Evolutionary conservation across 345 rosid genomes (phyloP), one percentile per base, ranked within the genome.

Genomic region (Capsella bursapastoris): DNA sequence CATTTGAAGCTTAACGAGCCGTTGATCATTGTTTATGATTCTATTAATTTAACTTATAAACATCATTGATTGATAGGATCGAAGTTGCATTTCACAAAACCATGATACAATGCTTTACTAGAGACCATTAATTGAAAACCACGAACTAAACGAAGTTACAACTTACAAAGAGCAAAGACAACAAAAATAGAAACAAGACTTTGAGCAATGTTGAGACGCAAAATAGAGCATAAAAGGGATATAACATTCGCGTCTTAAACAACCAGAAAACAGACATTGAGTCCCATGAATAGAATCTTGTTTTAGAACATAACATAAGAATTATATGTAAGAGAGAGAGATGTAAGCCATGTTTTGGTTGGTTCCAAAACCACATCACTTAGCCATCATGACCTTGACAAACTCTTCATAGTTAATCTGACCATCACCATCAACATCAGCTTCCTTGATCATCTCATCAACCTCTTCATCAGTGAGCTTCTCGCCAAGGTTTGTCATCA

Each of bases 371-470:
- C 48, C 49, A 50, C 40, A 64, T 84, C 79, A 90, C 88, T 90
- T 89, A 40, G 96, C 96, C 96, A 89, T 89, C 96, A 89, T 89
- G 66, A 89, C 90, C 84, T 87, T 89, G 15, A 89, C 96, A 72
- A 89, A 89, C 77, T 89, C 96, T 71, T 89, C 92, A 2, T 89
- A 89, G 84, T 89, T 89, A 75, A 89, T 89, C 84, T 89, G 96
- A 29, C 92, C 92, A 57, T 89, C 96, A 14, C 96, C 96, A 40
- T 89, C 96, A 16, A 89, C 96, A 71, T 89, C 96, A 38, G 96
- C 92, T 80, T 89, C 96, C 77, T 89, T 80, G 49, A 89, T 87
- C 96, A 89, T 89, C 92, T 89, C 96, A 50, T 89, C 96, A 3
- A 89, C 96, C 79, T 87, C 96, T 68, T 89, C 96, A 12, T 89